Evolutionary conservation across 2,329 filamentous ascomycete species (phyloP), one percentile per base, ranked within the genome.

Genomic region (Xylariaceae sp.): DNA sequence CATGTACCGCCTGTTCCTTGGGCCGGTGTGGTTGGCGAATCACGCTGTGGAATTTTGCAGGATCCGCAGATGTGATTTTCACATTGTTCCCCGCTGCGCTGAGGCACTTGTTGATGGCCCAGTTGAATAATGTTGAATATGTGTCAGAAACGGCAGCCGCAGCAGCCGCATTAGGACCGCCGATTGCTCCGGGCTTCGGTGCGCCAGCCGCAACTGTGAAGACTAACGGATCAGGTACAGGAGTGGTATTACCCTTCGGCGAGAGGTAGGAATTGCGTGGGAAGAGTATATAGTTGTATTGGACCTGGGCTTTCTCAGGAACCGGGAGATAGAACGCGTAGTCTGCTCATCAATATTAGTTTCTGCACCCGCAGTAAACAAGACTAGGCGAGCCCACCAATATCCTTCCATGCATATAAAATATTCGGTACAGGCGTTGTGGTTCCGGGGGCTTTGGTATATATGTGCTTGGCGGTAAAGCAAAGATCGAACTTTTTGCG

Each of bases 401-500:
- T 77, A 47, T 81, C 74, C 39, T 65, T 71, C 79, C 79, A 84
- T 0, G 74, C 67, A 50, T 81, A 80, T 12, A 73, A 69, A 36
- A 79, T 74, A 34, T 72, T 73, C 15, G 71, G 64, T 13, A 76
- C 67, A 0, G 78, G 76, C 18, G 66, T 64, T 2, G 69, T 71
- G 2, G 75, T 74, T 33, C 71, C 72, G 0, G 76, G 66, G 1
- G 67, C 65, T 28, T 74, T 69, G 12, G 78, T 79, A 48, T 82
- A 83, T 26, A 84, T 54, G 48, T 78, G 76, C 45, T 71, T 69
- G 4, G 70, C 63, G 2, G 80, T 85, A 47, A 85, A 76, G 60
- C 77, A 81, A 8, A 85, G 60, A 49, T 80, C 78, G 51, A 79
- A 79, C 61, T 85, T 86, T 64, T 85, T 86, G 48, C 82, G 71